These are phyloP conservation scores for Amanita muscaria DNA, from an alignment of 768 basidiomycete genomes.

Conservation along the genomic window DNA sequence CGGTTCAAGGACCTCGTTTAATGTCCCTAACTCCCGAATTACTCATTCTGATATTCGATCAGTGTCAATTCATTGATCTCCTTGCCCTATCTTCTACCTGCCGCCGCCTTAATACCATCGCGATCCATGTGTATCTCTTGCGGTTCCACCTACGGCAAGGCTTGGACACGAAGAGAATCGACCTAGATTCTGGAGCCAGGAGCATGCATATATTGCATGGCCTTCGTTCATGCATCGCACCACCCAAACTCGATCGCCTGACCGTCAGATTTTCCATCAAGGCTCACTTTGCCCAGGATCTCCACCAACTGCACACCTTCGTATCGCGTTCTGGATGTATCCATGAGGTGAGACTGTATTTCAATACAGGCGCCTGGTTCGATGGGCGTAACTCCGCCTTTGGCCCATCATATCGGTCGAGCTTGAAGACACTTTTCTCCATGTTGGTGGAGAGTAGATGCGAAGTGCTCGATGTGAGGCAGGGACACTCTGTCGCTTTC, in stretches of 20 bases:
- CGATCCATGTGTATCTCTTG: conserved; percentile 15
- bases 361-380: conserved; percentile 17
- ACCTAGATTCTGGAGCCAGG: conserved; percentile 10
- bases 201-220: conserved; percentile 13
- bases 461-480: conserved; percentile 11
- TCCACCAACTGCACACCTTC: conserved; percentile 12
- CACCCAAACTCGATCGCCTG: conserved; percentile 15
- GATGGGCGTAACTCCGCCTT: conserved; percentile 14
- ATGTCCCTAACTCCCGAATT: conserved; percentile 16
- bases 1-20: conserved; percentile 2
- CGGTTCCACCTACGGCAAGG: conserved; percentile 12
- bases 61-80: too few species aligned
- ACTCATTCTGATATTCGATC: conserved; percentile 13
- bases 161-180: conserved; percentile 9
- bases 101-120: conserved; percentile 14
- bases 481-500: conserved; percentile 14
- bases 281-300: conserved; percentile 12
- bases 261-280: conserved; percentile 15
- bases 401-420: conserved; percentile 12
- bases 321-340: conserved; percentile 11
- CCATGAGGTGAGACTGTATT: conserved; percentile 11
- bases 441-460: conserved; percentile 12
- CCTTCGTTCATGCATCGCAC: conserved; percentile 11
- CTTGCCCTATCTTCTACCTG: conserved; percentile 11
- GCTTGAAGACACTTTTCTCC: conserved; percentile 12